These are phyloP conservation scores for Candida jianshihensis DNA, from an alignment of 805 yeast species.

Conservation along the genomic window DNA sequence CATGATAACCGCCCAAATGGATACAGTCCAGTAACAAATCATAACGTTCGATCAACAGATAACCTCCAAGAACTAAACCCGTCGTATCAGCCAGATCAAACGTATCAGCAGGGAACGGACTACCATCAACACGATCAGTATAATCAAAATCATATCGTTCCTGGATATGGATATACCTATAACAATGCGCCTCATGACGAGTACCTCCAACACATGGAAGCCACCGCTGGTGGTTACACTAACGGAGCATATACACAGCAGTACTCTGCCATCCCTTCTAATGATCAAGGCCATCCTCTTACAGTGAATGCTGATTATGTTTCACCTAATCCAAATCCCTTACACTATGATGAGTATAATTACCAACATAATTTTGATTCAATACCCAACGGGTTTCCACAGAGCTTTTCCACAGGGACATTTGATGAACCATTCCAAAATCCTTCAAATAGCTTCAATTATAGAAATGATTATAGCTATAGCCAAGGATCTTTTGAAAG, in stretches of 20 bases:
- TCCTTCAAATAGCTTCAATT: too few relatives aligned
- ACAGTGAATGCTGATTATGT: constrained; percentile 8
- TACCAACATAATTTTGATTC: constrained; percentile 12
- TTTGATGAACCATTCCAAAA: too few relatives aligned
- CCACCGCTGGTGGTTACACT: too few relatives aligned
- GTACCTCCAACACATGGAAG: too few relatives aligned
- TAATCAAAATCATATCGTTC: too few relatives aligned
- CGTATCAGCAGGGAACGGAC: constrained; percentile 12
- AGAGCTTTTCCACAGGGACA: too few relatives aligned
- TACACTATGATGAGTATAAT: constrained; percentile 11
- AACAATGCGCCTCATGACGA: too few relatives aligned
- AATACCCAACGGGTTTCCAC: constrained; percentile 17
- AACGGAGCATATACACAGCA: constrained; percentile 16
- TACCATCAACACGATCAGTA: constrained; percentile 1
- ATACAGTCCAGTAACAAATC: constrained; percentile 2
- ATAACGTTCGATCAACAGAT: constrained; percentile 12
- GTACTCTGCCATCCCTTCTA: constrained; percentile 20
- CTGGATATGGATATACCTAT: too few relatives aligned
- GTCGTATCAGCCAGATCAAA: constrained; percentile 9
- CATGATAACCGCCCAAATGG: constrained; percentile 1
- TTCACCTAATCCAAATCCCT: neutral
- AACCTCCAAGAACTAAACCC: constrained; percentile 13
- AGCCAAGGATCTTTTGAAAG: neutral
- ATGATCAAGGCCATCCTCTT: constrained; percentile 10
- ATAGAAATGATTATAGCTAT: too few relatives aligned